phyloP scores from a whole-genome alignment of 129 eudicot genomes.

The Ambrosia artemisiifolia region DNA sequence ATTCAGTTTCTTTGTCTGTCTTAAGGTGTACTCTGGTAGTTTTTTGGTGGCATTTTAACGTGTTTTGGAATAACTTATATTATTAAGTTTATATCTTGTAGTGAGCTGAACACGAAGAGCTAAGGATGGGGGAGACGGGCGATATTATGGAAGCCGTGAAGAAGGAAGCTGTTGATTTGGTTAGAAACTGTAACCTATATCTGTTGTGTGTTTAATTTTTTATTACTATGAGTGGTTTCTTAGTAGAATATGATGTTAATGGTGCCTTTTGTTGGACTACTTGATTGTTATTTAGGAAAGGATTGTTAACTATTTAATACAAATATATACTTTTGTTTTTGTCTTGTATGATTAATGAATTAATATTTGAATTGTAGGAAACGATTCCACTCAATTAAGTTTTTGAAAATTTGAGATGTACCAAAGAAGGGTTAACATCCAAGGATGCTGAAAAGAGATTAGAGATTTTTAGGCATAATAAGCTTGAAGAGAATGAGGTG shows the following conservation, averaged over 20 bases:
- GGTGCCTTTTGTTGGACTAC: conserved; percentile 3
- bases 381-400: conserved; percentile 64
- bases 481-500: conserved; percentile 80
- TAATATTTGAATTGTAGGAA: conserved; percentile 40
- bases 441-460: conserved; percentile 59
- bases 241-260: conserved; percentile 16
- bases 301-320: not conserved
- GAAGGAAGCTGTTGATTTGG: conserved; percentile 79
- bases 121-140: conserved; percentile 52
- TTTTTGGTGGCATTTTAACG: not conserved
- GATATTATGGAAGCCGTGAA: conserved; percentile 67
- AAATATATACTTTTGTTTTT: conserved; percentile 7
- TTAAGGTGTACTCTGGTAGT: not conserved
- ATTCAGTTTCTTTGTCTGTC: not conserved
- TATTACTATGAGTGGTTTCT: not conserved
- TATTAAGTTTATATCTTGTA: not conserved
- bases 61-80: not conserved
- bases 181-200: conserved; percentile 27
- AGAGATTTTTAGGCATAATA: conserved; percentile 64
- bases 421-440: conserved; percentile 48
- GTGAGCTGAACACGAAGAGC: conserved; percentile 9
- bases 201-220: not conserved
- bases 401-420: conserved; percentile 59
- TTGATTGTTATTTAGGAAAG: not conserved
- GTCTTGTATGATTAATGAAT: not conserved